Conservation (phyloP, 1,284 basidiomycete species). For the Marasmius oreades region DNA sequence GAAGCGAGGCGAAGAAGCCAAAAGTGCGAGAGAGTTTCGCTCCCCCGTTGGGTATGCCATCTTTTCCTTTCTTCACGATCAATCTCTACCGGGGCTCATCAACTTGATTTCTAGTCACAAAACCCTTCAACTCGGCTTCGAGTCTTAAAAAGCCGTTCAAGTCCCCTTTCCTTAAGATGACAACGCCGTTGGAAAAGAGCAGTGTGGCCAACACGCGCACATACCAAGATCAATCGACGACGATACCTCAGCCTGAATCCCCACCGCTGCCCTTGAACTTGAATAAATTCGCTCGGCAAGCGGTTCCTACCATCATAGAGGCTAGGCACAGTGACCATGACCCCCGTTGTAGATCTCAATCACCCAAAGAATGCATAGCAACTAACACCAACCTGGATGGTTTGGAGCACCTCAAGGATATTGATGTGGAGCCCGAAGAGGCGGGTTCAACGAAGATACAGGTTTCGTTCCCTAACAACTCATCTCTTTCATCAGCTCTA, state of each 20-base stretch:
- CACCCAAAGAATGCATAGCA: no score
- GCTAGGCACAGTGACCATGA: no score
- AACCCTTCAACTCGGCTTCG: constrained; percentile 9
- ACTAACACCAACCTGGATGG: no score
- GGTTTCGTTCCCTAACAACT: background rate
- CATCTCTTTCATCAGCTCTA: background rate
- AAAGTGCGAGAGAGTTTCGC: constrained; percentile 1
- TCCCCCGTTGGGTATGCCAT: constrained; percentile 10
- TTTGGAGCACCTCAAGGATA: no score
- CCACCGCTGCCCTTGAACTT: no score
- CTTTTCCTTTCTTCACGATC: background rate
- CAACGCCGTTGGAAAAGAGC: background rate
- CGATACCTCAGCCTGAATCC: background rate
- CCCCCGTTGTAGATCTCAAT: no score
- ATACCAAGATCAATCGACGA: background rate
- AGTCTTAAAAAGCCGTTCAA: constrained; percentile 12
- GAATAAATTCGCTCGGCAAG: no score
- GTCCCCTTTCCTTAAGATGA: constrained; percentile 4
- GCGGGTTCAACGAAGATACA: background rate
- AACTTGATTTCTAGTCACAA: constrained; percentile 6
- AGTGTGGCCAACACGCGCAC: background rate
- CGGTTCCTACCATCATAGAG: no score
- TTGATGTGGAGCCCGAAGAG: background rate
- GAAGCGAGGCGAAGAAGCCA: constrained; percentile 2
- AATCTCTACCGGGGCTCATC: background rate